Base-by-base conservation (phyloP, 2,329 filamentous ascomycete genomes). In the Beauveria varroae region DNA sequence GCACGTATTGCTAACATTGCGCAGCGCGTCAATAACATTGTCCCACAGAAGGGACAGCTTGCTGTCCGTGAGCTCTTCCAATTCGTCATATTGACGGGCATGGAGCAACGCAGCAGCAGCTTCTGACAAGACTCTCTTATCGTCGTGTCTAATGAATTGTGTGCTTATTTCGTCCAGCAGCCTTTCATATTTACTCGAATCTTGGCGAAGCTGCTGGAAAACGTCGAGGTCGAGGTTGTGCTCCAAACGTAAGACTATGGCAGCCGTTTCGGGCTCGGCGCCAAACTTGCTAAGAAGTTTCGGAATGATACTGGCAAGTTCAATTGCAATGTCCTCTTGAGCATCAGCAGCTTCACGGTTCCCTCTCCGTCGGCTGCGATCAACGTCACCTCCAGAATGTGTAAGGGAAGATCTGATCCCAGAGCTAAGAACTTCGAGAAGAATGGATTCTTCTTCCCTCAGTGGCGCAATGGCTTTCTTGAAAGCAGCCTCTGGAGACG, bases 91-190 rank as follows among this genome's bases (percentile, higher is more conserved):
- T 63, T 87, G 87, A 65, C 90, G 87, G 9, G 93, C 92, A 70
- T 96, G 91, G 37, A 96, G 77, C 43, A 99, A 84, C 5, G 93
- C 90, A 24, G 86, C 82, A 30, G 89, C 88, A 16, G 92, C 93
- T 73, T 97, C 93, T 12, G 86, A 86, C 51, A 99, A 80, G 20
- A 98, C 93, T 60, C 85, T 84, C 67, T 90, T 89, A 68, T 96
- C 91, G 49, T 90, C 90, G 70, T 99, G 95, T n/a, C 91, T 86
- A 68, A 89, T 86, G 75, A 99, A 98, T 68, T 99, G 95, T 62
- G 91, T 91, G 72, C 90, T 92, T 67, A 98, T 91, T 68, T 97
- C 93, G 67, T 96, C 92, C 1, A 99, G 79, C 34, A 98, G 78
- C 24, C 88, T 86, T 7, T 87, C 85, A 70, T 96, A 96, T 2